phyloP scores from a whole-genome alignment of 2,329 filamentous ascomycete species.

The Arthroderma sp. region DNA sequence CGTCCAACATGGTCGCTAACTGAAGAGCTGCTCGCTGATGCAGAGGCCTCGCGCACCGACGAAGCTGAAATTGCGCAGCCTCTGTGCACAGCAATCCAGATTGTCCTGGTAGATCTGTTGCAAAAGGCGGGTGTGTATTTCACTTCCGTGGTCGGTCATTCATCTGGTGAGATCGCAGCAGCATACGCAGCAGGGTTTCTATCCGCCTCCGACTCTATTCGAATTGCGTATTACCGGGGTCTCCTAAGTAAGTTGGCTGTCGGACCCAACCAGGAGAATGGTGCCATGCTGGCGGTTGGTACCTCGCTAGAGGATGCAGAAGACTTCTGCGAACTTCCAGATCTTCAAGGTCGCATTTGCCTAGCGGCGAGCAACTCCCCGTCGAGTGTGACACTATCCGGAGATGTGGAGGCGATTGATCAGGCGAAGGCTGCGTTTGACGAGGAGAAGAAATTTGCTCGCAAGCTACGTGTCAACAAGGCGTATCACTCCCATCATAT shows the following conservation, averaged over 20 bases:
- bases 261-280: background rate
- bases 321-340: background rate
- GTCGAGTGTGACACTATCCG: conserved; percentile 27
- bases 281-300: conserved; percentile 15
- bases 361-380: conserved; percentile 31
- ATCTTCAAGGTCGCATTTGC: conserved; percentile 6
- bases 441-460: conserved; percentile 12
- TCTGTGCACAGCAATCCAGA: conserved; percentile 22
- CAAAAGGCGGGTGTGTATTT: conserved; percentile 17
- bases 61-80: conserved; percentile 22
- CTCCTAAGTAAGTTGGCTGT: background rate
- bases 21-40: background rate
- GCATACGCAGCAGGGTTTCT: conserved; percentile 22
- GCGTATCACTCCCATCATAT: conserved; percentile 22
- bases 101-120: conserved; percentile 23
- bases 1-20: background rate
- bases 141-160: conserved; percentile 23
- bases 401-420: conserved; percentile 20
- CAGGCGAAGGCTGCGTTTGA: conserved; percentile 14
- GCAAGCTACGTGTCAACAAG: conserved; percentile 20
- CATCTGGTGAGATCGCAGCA: conserved; percentile 25
- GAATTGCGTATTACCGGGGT: conserved; percentile 17
- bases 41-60: conserved; percentile 15
- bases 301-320: conserved; percentile 5
- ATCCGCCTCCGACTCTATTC: conserved; percentile 12